A percentile compares a stretch with the other conserved stretches of the same genome.
Conservation (phyloP, 306 rosid species). For the Prunus kanzakura region DNA sequence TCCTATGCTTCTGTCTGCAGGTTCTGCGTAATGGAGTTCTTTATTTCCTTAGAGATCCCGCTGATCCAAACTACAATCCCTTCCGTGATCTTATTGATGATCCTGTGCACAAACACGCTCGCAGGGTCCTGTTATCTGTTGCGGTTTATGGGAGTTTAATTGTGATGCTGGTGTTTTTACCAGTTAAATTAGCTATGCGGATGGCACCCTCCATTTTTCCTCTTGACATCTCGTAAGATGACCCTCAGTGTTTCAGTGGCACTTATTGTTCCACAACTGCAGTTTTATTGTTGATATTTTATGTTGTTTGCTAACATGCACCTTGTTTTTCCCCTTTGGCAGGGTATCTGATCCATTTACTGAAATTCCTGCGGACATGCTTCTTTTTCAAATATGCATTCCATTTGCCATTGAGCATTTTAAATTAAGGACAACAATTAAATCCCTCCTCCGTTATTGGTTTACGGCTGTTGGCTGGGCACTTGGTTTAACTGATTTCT, state of each 20-base stretch:
- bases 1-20: constrained; percentile 41
- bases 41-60: constrained; percentile 97
- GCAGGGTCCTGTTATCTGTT: constrained; percentile 90
- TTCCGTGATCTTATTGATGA: constrained; percentile 98
- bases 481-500: constrained; percentile 84
- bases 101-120: constrained; percentile 99
- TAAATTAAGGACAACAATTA: constrained; percentile 87
- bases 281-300: constrained; percentile 1
- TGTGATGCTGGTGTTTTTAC: constrained; percentile 96
- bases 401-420: constrained; percentile 99
- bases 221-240: constrained; percentile 87
- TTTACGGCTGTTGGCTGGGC: constrained; percentile 98
- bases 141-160: constrained; percentile 98
- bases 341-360: constrained; percentile 99
- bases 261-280: background rate
- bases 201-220: constrained; percentile 90
- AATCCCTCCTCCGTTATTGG: constrained; percentile 89
- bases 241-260: constrained; percentile 14
- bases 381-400: constrained; percentile 93
- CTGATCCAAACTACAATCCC: constrained; percentile 98
- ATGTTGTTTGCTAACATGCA: constrained; percentile 20
- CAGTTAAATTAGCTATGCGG: constrained; percentile 96
- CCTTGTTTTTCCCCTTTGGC: constrained; percentile 26
- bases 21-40: constrained; percentile 96
- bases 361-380: constrained; percentile 99